phyloP scores from a whole-genome alignment of 2,329 filamentous ascomycete species.

The Drechslerella dactyloides region DNA sequence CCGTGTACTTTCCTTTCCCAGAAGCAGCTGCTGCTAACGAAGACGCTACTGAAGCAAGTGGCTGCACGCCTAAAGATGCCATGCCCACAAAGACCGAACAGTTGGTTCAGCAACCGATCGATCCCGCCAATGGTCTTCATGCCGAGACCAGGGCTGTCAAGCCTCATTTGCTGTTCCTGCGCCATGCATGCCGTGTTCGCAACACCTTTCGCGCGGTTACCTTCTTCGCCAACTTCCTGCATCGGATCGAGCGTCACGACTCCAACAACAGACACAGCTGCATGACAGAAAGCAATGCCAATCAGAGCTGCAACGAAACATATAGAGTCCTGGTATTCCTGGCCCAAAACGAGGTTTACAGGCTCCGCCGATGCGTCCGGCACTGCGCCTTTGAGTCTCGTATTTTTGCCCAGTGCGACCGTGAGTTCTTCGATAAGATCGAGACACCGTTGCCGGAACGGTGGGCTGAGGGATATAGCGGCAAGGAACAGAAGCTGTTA shows the following conservation, averaged over 20 bases:
- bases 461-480: constrained; percentile 18
- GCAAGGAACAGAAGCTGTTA: not conserved
- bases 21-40: not conserved
- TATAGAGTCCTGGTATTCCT: constrained; percentile 33
- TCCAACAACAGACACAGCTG: constrained; percentile 28
- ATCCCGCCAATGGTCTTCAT: not conserved
- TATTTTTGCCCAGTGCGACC: constrained; percentile 24
- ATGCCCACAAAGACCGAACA: not conserved
- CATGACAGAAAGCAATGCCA: constrained; percentile 15
- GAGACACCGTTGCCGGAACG: constrained; percentile 34
- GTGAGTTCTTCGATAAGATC: constrained; percentile 29
- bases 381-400: constrained; percentile 29
- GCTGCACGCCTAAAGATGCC: not conserved
- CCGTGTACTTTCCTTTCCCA: constrained; percentile 32
- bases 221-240: constrained; percentile 30
- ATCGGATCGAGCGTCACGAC: constrained; percentile 26
- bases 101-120: constrained; percentile 3
- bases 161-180: constrained; percentile 11
- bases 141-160: not conserved
- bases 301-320: constrained; percentile 26
- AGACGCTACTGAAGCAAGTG: not conserved
- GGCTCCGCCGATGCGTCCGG: constrained; percentile 10
- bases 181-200: constrained; percentile 29
- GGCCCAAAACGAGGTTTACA: constrained; percentile 39
- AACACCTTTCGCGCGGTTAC: constrained; percentile 4